These are phyloP conservation scores for Phytophthora foliorum DNA, from an alignment of 352 stramenopile species.

Conservation along the genomic window DNA sequence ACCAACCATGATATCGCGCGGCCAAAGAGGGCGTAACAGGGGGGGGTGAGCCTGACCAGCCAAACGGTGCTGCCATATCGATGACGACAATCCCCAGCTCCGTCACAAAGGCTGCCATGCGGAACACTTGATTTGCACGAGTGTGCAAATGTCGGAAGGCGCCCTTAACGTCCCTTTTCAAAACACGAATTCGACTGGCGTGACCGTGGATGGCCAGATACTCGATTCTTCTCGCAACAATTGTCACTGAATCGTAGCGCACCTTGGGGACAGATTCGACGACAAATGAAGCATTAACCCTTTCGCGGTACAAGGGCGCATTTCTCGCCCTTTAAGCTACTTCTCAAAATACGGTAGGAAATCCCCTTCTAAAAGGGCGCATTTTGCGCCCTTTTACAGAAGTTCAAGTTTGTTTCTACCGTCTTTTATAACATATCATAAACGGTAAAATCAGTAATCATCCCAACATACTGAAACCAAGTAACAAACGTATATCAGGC, in stretches of 20 bases:
- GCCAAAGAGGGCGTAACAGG: slow-evolving; percentile 15
- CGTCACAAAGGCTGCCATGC: slow-evolving; percentile 9
- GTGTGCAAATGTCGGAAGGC: slow-evolving; percentile 15
- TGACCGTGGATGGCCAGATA: neutral
- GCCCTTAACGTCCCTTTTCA: slow-evolving; percentile 26
- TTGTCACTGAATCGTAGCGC: slow-evolving; percentile 17
- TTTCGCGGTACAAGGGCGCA: too few relatives aligned
- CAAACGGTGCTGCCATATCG: slow-evolving; percentile 23
- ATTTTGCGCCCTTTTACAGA: too few relatives aligned
- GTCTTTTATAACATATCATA: too few relatives aligned
- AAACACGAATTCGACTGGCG: neutral
- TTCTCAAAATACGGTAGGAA: too few relatives aligned
- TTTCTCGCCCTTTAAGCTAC: too few relatives aligned
- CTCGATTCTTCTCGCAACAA: slow-evolving; percentile 25
- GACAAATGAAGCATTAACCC: slow-evolving; percentile 18
- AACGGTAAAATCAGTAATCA: too few relatives aligned
- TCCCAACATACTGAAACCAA: too few relatives aligned
- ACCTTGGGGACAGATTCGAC: slow-evolving; percentile 12
- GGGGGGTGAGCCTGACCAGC: slow-evolving; percentile 20
- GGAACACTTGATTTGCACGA: slow-evolving; percentile 3
- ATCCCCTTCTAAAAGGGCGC: too few relatives aligned
- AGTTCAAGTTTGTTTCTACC: too few relatives aligned
- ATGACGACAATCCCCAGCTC: slow-evolving; percentile 7
- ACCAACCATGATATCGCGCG: slow-evolving; percentile 20
- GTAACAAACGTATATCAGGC: too few relatives aligned